Evolutionary conservation across 2,329 filamentous ascomycete genomes (phyloP).

Genomic region (Mycosphaerelloides madeirae): DNA sequence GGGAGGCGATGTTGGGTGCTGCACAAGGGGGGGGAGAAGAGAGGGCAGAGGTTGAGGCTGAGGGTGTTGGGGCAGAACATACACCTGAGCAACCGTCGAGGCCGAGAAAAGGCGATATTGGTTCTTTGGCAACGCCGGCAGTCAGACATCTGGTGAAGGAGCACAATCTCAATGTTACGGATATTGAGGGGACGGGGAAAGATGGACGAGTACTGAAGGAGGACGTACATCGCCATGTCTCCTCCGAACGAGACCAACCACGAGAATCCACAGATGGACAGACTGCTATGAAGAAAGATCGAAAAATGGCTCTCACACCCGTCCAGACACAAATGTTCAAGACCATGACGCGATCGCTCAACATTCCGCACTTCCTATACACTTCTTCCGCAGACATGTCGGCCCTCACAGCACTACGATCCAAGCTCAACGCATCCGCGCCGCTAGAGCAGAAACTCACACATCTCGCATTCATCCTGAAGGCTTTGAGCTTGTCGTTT

Average conservation of each 20-base stretch:
- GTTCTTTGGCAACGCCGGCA: conserved; percentile 80
- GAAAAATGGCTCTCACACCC: conserved; percentile 63
- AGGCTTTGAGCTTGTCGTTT: conserved; percentile 83
- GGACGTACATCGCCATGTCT: conserved; percentile 60
- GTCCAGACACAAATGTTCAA: conserved; percentile 96
- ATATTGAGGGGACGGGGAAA: conserved; percentile 79
- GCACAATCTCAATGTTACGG: conserved; percentile 68
- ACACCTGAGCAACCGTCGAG: conserved; percentile 13
- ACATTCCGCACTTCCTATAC: conserved; percentile 93
- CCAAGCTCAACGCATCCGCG: conserved; percentile 62
- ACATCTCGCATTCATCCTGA: conserved; percentile 91
- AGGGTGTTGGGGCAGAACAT: conserved; percentile 13
- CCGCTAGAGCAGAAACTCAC: conserved; percentile 63
- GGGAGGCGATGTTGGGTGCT: conserved; percentile 41
- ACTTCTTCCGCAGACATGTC: conserved; percentile 84
- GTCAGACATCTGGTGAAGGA: conserved; percentile 85
- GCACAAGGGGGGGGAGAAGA: conserved; percentile 28
- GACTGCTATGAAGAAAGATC: conserved; percentile 53
- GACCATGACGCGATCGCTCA: conserved; percentile 86
- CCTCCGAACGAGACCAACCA: conserved; percentile 40
- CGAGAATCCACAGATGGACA: conserved; percentile 31
- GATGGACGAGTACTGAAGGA: conserved; percentile 91
- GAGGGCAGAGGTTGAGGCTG: conserved; percentile 10
- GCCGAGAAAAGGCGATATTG: conserved; percentile 56
- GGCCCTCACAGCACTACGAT: conserved; percentile 65